Percentiles rank a stretch among this genome's conserved stretches.
Evolutionary conservation across 192 early-diverging fungal genomes (phyloP).

Genomic region (Thoreauomyces humboldtii): DNA sequence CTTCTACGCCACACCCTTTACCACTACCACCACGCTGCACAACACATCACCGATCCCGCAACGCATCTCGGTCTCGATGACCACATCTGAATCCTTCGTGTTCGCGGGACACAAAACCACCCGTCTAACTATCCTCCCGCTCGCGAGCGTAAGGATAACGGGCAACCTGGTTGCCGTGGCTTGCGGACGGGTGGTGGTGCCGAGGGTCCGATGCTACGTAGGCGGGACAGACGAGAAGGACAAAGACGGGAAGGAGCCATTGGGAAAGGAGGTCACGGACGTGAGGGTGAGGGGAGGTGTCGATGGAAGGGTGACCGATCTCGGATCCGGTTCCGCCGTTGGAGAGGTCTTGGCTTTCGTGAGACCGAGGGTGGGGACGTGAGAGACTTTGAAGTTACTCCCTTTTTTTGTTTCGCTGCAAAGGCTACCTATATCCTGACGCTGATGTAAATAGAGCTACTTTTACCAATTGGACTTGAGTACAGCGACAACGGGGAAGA

Average conservation of each 20-base stretch:
- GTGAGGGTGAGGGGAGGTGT: constrained; percentile 15
- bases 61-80: constrained; percentile 58
- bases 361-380: too few relatives aligned
- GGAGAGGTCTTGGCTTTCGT: constrained; percentile 1
- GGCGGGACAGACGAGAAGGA: background rate
- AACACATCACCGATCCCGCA: constrained; percentile 55
- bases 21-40: constrained; percentile 56
- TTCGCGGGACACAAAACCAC: constrained; percentile 71
- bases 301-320: constrained; percentile 8
- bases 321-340: too few relatives aligned
- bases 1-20: constrained; percentile 57
- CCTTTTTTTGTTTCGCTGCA: too few relatives aligned
- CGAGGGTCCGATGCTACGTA: constrained; percentile 33
- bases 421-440: too few relatives aligned
- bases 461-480: too few relatives aligned
- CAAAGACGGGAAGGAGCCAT: too few relatives aligned
- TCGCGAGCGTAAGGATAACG: constrained; percentile 44
- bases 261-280: constrained; percentile 4
- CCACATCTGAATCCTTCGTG: constrained; percentile 70
- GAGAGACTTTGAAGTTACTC: too few relatives aligned
- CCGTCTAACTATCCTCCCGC: constrained; percentile 55
- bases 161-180: constrained; percentile 63
- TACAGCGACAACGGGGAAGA: too few relatives aligned
- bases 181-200: constrained; percentile 56
- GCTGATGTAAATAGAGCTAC: too few relatives aligned